A percentile compares a stretch with the other conserved stretches of the same genome.
These are phyloP conservation scores for Chytriomyces hyalinus DNA, from an alignment of 192 early-diverging fungal species.

Conservation along the genomic window DNA sequence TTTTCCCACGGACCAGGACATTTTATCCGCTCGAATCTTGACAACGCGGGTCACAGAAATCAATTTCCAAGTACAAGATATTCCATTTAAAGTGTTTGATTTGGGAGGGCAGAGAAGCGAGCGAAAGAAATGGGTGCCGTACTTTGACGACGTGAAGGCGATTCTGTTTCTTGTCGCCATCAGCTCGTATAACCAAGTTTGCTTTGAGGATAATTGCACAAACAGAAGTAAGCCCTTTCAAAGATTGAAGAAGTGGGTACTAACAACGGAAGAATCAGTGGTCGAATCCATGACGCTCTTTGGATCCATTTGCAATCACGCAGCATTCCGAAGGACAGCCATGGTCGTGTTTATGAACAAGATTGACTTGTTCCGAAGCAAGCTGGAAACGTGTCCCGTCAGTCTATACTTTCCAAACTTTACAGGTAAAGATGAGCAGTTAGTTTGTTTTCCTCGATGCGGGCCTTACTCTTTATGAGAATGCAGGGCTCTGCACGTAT, in stretches of 20 bases:
- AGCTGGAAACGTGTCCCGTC: constrained; percentile 48
- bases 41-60: constrained; percentile 96
- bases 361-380: constrained; percentile 64
- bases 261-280: constrained; percentile 46
- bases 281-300: constrained; percentile 48
- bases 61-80: constrained; percentile 82
- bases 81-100: constrained; percentile 95
- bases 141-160: constrained; percentile 94
- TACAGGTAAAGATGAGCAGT: constrained; percentile 41
- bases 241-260: not conserved
- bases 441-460: too few relatives aligned
- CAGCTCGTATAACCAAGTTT: constrained; percentile 90
- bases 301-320: constrained; percentile 41
- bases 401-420: constrained; percentile 62
- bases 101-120: constrained; percentile 97
- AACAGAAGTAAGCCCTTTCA: constrained; percentile 48
- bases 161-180: constrained; percentile 97
- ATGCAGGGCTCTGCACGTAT: constrained; percentile 6
- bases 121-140: constrained; percentile 98
- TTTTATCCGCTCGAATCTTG: constrained; percentile 92
- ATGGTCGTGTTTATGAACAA: constrained; percentile 72
- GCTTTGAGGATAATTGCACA: constrained; percentile 50
- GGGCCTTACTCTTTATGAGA: too few relatives aligned
- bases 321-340: constrained; percentile 50
- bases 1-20: constrained; percentile 91